These are phyloP conservation scores for Tetragonia tetragonoides DNA, from an alignment of 148 eudicot genomes.

Conservation along the genomic window DNA sequence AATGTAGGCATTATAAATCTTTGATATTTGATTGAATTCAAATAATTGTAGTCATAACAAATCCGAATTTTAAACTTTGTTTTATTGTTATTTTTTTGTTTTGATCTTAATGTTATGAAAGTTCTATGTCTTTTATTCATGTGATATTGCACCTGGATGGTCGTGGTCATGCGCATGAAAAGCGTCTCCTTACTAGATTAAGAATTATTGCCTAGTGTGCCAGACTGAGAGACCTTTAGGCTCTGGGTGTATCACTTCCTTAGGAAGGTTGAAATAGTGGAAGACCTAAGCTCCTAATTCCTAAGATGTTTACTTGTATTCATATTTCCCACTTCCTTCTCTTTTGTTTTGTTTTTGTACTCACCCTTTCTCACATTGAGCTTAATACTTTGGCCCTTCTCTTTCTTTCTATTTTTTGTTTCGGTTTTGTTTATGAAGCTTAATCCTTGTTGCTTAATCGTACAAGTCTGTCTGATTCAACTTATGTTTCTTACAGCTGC, in stretches of 20 bases:
- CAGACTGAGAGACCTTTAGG: neutral
- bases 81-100: neutral
- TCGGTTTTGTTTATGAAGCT: neutral
- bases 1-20: neutral
- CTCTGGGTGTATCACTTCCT: neutral
- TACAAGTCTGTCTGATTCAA: constrained; percentile 14
- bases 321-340: neutral
- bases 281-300: neutral
- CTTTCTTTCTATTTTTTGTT: neutral
- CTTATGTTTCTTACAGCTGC: constrained; percentile 39
- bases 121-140: neutral
- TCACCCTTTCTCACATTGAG: neutral
- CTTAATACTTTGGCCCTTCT: neutral
- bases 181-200: neutral
- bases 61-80: no score
- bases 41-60: no score
- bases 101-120: neutral
- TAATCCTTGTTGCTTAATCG: neutral
- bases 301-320: neutral
- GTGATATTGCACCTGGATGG: neutral
- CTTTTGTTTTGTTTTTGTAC: neutral
- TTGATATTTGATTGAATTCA: no score
- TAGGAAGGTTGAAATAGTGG: neutral
- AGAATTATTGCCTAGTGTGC: neutral
- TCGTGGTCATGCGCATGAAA: neutral